These are phyloP conservation scores for Fusarium mexicanum DNA, from an alignment of 2,329 filamentous ascomycete genomes.

Conservation along the genomic window DNA sequence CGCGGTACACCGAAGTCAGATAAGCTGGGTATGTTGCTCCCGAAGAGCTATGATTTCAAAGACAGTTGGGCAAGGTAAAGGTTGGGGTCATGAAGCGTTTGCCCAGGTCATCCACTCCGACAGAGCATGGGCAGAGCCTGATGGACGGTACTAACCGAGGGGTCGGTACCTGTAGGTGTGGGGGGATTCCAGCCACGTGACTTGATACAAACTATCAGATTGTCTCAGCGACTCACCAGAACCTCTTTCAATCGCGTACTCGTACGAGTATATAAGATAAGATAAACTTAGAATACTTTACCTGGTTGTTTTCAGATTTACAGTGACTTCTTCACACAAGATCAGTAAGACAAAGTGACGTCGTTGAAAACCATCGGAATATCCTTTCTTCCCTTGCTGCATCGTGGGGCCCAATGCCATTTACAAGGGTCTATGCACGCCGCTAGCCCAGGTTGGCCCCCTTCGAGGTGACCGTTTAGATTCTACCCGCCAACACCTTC, in stretches of 20 bases:
- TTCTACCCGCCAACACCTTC: constrained; percentile 45
- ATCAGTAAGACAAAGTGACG: constrained; percentile 31
- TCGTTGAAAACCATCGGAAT: constrained; percentile 37
- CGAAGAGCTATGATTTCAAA: constrained; percentile 18
- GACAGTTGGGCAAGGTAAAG: constrained; percentile 22
- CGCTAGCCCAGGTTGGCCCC: constrained; percentile 48
- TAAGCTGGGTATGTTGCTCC: constrained; percentile 17
- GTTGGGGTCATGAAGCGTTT: constrained; percentile 35
- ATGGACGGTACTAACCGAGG: constrained; percentile 44
- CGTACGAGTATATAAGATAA: too few relatives aligned
- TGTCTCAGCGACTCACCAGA: neutral
- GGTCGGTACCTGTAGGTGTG: constrained; percentile 40
- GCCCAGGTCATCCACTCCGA: constrained; percentile 34
- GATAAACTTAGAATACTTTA: too few relatives aligned
- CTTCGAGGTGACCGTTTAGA: constrained; percentile 49
- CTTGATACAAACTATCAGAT: neutral
- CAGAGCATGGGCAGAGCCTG: constrained; percentile 36
- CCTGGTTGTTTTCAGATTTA: neutral
- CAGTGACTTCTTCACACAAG: neutral
- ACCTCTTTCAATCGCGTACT: neutral
- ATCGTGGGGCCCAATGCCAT: constrained; percentile 34
- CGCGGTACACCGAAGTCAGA: constrained; percentile 4
- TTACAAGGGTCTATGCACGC: constrained; percentile 40
- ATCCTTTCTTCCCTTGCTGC: constrained; percentile 40
- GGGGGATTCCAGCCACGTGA: constrained; percentile 36